Percentiles rank a stretch among this genome's conserved stretches.
Conservation (phyloP, 306 rosid genomes). For the Aeschynomene evenia region DNA sequence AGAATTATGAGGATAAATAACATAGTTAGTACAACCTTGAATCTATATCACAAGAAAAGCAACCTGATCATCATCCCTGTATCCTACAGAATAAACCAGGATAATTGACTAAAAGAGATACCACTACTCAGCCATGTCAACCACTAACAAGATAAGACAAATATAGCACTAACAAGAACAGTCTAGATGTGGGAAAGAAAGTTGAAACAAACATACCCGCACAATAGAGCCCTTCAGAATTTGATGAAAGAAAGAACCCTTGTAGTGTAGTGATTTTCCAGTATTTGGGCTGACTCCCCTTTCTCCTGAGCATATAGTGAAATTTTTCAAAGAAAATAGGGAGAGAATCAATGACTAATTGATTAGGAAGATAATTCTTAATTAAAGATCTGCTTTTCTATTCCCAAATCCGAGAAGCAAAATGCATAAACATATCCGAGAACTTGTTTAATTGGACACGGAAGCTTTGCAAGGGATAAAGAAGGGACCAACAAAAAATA, state of each 20-base stretch:
- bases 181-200: not conserved
- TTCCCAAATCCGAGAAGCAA: not conserved
- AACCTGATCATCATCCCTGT: conserved; percentile 82
- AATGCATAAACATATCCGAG: not conserved
- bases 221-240: conserved; percentile 63
- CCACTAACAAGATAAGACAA: conserved; percentile 38
- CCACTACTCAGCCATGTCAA: conserved; percentile 68
- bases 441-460: not conserved
- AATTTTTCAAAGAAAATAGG: not conserved
- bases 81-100: conserved; percentile 97
- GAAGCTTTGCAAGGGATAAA: not conserved
- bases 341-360: not conserved
- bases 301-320: conserved; percentile 61
- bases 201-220: conserved; percentile 57
- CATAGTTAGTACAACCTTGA: conserved; percentile 77
- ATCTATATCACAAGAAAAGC: conserved; percentile 92
- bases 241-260: conserved; percentile 89
- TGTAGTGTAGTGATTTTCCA: conserved; percentile 80
- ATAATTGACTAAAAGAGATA: conserved; percentile 65
- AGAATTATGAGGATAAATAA: conserved; percentile 45
- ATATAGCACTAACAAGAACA: conserved; percentile 18
- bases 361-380: not conserved
- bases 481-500: not conserved
- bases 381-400: not conserved
- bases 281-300: conserved; percentile 71